A percentile compares a stretch with the other conserved stretches of the same genome.
These are phyloP conservation scores for Diaporthe citrichinensis DNA, from an alignment of 2,329 filamentous ascomycete genomes.

Conservation along the genomic window DNA sequence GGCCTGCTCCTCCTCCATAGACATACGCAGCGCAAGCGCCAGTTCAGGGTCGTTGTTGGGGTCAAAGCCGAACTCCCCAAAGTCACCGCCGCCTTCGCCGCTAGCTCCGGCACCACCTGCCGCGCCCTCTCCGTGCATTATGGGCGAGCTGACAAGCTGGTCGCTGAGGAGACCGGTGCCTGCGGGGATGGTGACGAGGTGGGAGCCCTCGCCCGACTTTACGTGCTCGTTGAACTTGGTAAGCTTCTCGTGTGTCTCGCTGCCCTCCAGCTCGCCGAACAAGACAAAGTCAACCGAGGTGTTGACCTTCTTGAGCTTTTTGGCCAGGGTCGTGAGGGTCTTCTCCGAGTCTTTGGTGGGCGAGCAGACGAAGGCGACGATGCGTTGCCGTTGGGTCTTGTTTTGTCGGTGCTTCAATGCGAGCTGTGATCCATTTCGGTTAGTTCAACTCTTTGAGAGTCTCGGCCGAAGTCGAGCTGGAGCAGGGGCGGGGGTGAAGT, in stretches of 20 bases:
- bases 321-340: slow-evolving; percentile 88
- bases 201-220: slow-evolving; percentile 90
- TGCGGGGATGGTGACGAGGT: slow-evolving; percentile 91
- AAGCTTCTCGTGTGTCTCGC: slow-evolving; percentile 91
- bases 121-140: slow-evolving; percentile 85
- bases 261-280: slow-evolving; percentile 93
- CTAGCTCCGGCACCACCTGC: slow-evolving; percentile 72
- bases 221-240: slow-evolving; percentile 94
- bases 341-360: slow-evolving; percentile 92
- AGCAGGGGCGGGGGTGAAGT: background rate
- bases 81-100: slow-evolving; percentile 73
- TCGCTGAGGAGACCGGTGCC: slow-evolving; percentile 94
- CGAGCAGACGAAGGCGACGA: slow-evolving; percentile 97
- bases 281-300: slow-evolving; percentile 95
- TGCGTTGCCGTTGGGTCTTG: slow-evolving; percentile 95
- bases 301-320: slow-evolving; percentile 99
- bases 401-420: slow-evolving; percentile 98
- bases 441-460: slow-evolving; percentile 42
- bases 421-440: slow-evolving; percentile 68
- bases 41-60: slow-evolving; percentile 93
- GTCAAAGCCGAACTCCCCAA: slow-evolving; percentile 88
- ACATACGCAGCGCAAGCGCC: slow-evolving; percentile 95
- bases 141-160: slow-evolving; percentile 89
- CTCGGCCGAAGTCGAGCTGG: background rate
- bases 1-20: slow-evolving; percentile 97